Evolutionary conservation across 768 basidiomycete genomes (phyloP).

Genomic region (Ramaria sp.): DNA sequence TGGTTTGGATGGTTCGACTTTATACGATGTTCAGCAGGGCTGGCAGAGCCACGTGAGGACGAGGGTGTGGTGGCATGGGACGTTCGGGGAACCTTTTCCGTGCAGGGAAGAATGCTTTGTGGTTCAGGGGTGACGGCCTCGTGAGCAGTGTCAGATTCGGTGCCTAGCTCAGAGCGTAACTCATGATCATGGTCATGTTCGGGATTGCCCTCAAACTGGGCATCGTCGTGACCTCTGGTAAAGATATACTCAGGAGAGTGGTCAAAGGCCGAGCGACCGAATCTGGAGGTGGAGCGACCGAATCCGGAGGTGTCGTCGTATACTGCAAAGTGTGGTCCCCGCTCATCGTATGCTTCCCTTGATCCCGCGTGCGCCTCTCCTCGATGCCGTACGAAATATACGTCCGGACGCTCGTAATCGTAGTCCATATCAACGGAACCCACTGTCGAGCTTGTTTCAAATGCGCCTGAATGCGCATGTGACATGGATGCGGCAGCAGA

Average conservation of each 20-base stretch:
- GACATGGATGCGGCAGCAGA: neutral
- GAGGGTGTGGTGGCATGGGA: neutral
- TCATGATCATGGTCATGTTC: neutral
- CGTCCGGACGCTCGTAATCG: neutral
- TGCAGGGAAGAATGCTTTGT: neutral
- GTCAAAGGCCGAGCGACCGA: neutral
- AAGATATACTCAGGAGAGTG: too few relatives aligned
- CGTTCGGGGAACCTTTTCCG: neutral
- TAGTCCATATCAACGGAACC: neutral
- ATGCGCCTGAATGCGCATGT: neutral
- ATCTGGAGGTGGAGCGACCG: neutral
- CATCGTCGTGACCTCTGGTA: neutral
- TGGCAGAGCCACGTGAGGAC: neutral
- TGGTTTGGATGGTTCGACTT: neutral
- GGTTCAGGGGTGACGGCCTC: conserved; percentile 8
- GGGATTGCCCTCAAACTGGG: neutral
- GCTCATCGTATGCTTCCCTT: neutral
- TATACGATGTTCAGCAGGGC: neutral
- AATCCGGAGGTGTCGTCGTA: neutral
- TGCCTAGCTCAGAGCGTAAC: neutral
- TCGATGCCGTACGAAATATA: neutral
- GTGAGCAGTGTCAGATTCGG: neutral
- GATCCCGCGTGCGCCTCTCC: neutral
- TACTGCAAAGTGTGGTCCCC: too few relatives aligned
- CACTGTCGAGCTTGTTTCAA: neutral